phyloP scores from a whole-genome alignment of 345 rosid species.

The Euphorbia pulcherrima region DNA sequence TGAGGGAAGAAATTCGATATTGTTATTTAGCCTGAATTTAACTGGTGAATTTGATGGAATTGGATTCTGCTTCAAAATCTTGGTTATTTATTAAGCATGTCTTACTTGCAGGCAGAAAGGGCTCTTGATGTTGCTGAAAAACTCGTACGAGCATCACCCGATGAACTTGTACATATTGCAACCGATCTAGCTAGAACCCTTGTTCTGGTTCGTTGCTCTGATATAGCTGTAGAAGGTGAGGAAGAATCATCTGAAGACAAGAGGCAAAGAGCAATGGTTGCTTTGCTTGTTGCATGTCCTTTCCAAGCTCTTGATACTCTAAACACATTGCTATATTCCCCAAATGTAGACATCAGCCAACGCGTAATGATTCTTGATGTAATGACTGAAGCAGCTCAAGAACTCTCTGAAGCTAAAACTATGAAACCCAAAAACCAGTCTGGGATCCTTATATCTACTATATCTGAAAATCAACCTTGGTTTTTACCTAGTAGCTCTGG shows the following conservation, averaged over 20 bases:
- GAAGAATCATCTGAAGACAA: constrained; percentile 96
- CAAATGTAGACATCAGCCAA: constrained; percentile 84
- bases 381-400: constrained; percentile 89
- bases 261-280: constrained; percentile 78
- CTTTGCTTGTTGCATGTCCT: constrained; percentile 75
- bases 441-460: constrained; percentile 52
- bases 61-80: constrained; percentile 9
- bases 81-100: background rate
- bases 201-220: constrained; percentile 85
- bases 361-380: constrained; percentile 95
- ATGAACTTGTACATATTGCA: constrained; percentile 73
- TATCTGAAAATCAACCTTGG: constrained; percentile 85
- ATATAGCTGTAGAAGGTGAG: constrained; percentile 85
- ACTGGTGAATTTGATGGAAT: background rate
- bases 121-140: constrained; percentile 82
- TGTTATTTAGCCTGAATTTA: background rate
- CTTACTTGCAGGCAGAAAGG: constrained; percentile 65
- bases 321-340: constrained; percentile 66
- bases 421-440: constrained; percentile 49
- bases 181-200: constrained; percentile 76
- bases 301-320: constrained; percentile 65
- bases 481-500: constrained; percentile 76
- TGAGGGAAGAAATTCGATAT: background rate
- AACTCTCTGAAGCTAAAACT: constrained; percentile 68
- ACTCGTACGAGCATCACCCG: constrained; percentile 92